Evolutionary conservation across 805 yeast species (phyloP), one percentile per base, ranked within the genome.

Genomic region (Metschnikowia hibisci): DNA sequence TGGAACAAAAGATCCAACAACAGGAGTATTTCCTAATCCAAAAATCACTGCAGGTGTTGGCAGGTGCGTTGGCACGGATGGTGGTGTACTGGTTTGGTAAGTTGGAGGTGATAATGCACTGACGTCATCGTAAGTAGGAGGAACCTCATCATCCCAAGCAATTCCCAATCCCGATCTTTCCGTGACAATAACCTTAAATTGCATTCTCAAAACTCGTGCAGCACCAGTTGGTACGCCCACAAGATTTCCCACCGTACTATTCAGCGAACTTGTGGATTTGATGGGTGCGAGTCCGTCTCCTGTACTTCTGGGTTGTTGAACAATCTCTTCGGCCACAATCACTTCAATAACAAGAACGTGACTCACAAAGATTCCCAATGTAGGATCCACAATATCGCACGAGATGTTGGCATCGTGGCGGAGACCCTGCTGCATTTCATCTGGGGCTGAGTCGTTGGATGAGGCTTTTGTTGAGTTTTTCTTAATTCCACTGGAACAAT

Each of bases 81-180:
- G 55, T 27, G 77, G 76, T 7, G 51, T 52, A 12, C 42, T 64
- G 39, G 50, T 73, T n/a, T 53, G 53, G 50, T 93, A 91, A 2
- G 81, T 79, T 1, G 99, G 99, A 0, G 99, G 99, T 16, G 90
- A 80, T 33, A 87, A 71, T 0, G 95, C 80, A 23, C 80, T 72
- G 15, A 93, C 89, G 52, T 88, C 91, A 42, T 80, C 87, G 57
- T 93, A 93, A 15, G 89, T 85, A 1, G 99, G 99, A 2, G 99
- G 99, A 13, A 95, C 98, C 63, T 93, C 99, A 59, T 91, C 97
- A 63, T 91, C 97, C 98, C 99, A 93, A 0, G 97, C 85, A 25
- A 93, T 87, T 4, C 99, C 99, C 32, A 93, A 72, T 0, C 99
- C 99, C 0, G 96, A 84, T 46, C 98, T 73, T 60, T 90, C 98